Evolutionary conservation across 495 filamentous ascomycete species (phyloP), one percentile per base, ranked within the genome.

Genomic region (Aspergillus saccharolyticus): DNA sequence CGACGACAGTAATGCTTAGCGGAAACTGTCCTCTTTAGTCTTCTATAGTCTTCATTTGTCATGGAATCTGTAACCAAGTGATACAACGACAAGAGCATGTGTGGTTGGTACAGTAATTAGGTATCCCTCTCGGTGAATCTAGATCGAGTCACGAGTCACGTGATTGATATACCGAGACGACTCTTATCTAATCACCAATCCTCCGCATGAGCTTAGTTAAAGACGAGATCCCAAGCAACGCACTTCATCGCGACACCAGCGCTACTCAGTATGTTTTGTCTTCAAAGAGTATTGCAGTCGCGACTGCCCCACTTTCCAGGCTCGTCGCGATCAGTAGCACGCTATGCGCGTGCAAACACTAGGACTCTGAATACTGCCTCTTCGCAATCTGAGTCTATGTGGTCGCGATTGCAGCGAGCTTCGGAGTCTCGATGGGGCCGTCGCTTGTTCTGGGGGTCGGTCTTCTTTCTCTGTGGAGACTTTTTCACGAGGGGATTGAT

Each of bases 331-430:
- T 6, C 33, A 45, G 8, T 15, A 19, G 49, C 56, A 14, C 63
- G 51, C 24, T 25, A 22, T n/a, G 30, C 46, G 25, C 15, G 16
- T 28, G 46, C 19, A 20, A 42, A 45, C 17, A 28, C 63, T 19
- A 66, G 72, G 61, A 61, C 66, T 28, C 22, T 52, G 52, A 69
- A 66, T 63, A 70, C 67, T 9, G 33, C 53, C 52, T 44, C 65
- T 46, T 49, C 57, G 28, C 54, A 61, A 48, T 47, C 61, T n/a
- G n/a, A n/a, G 44, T 52, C 63, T 14, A 53, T 59, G 42, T 44
- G 57, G 52, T 71, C 63, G 44, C 66, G 58, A 56, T 78, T 74
- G 75, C 63, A 61, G 39, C 74, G 75, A 52, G n/a, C n/a, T n/a
- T n/a, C n/a, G n/a, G n/a, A n/a, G n/a, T n/a, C n/a, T n/a, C n/a